Evolutionary conservation across 257 asterid species (phyloP).

Genomic region (Ilex aquifolium): DNA sequence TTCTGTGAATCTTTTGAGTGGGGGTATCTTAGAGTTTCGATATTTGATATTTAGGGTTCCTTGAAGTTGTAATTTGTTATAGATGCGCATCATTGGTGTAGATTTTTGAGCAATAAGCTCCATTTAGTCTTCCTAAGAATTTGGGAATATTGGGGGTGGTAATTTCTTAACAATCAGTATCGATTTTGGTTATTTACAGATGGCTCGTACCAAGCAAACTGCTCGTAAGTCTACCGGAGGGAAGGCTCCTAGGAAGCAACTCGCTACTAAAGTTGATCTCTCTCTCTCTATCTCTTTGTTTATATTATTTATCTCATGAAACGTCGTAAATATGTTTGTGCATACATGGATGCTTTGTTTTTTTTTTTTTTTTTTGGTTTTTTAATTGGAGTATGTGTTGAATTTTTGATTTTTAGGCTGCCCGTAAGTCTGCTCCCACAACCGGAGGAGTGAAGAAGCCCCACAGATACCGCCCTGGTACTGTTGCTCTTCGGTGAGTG

Average conservation of each 20-base stretch:
- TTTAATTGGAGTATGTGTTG: not conserved
- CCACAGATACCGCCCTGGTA: constrained; percentile 16
- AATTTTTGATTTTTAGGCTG: constrained; percentile 3
- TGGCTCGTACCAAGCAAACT: constrained; percentile 1
- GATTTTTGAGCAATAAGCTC: too few species aligned
- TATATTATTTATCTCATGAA: too few species aligned
- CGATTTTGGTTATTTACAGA: not conserved
- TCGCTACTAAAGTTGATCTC: not conserved
- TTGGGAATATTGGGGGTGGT: too few species aligned
- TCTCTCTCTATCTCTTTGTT: too few species aligned
- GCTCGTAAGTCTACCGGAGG: not conserved
- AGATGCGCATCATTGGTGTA: too few species aligned
- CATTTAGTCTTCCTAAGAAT: too few species aligned
- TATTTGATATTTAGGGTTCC: too few species aligned
- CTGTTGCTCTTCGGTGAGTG: constrained; percentile 13
- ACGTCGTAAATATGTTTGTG: not conserved
- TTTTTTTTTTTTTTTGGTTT: not conserved
- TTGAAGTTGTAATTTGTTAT: too few species aligned
- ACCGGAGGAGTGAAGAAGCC: constrained; percentile 20
- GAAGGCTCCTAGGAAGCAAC: not conserved
- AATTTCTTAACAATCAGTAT: too few species aligned
- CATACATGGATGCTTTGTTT: too few species aligned
- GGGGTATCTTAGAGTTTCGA: too few species aligned
- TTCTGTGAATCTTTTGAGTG: too few species aligned
- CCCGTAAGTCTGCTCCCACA: constrained; percentile 16